Evolutionary conservation across 257 asterid species (phyloP), one percentile per base, ranked within the genome.

Genomic region (Voacanga thouarsii): DNA sequence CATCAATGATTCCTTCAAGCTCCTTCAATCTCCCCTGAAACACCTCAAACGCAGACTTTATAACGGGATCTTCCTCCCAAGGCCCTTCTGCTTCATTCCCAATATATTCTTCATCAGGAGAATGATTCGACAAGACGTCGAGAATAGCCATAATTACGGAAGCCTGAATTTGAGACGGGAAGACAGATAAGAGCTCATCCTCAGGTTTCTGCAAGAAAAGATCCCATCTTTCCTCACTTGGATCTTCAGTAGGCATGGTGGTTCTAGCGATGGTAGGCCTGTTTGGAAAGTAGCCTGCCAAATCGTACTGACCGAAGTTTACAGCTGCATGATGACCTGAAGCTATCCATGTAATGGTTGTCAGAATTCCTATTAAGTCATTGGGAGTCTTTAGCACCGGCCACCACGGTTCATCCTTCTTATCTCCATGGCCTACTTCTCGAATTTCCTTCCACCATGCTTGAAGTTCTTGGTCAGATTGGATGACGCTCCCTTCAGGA

Each of bases 261-360:
- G 74, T 60, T 28, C 97, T 86, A 2, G 95, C 96, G 49, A 81
- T 79, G 37, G 95, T 77, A 0, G 97, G 96, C 81, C 97, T 74
- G 63, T 92, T 94, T 1, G 98, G 98, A 8, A 92, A 86, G 66
- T 89, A 92, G 7, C 86, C 97, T 0, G 76, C 97, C 15, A 65
- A 92, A 66, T 85, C 86, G 12, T 82, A 94, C 51, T 94, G 97
- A 0, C 98, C 97, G 12, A 94, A 92, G 83, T 92, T 92, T 0
- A 92, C 97, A 0, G 97, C 97, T 10, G 98, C 93, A 72, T 91
- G 98, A 80, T 91, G 97, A 0, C 90, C 96, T 0, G 97, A 91
- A 41, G 90, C 30, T 14, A 87, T 86, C 98, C 98, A 94, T 11
- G 87, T 82, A 12, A 94, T 92, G 18, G 87, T 92, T 3, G 94